phyloP scores from a whole-genome alignment of 164 flowering plant species.

The Vitis labrusca region DNA sequence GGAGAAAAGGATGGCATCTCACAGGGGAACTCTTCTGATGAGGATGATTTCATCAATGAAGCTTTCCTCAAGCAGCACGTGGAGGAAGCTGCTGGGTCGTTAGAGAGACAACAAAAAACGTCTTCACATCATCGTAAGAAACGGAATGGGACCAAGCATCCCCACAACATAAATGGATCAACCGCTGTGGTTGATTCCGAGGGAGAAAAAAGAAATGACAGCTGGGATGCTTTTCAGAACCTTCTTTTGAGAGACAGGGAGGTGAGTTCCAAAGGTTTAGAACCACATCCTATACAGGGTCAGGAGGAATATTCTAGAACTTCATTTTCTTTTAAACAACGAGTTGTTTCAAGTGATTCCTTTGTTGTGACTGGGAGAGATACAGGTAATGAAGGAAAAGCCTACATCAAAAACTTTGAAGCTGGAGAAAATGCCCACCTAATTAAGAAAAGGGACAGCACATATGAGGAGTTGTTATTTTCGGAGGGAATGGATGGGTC shows the following conservation, averaged over 20 bases:
- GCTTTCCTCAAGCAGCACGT: conserved; percentile 64
- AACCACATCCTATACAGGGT: conserved; percentile 19
- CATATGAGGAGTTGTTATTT: conserved; percentile 52
- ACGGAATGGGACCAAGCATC: conserved; percentile 34
- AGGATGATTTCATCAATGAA: conserved; percentile 56
- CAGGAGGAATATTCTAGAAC: conserved; percentile 33
- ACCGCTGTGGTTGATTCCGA: conserved; percentile 24
- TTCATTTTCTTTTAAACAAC: conserved; percentile 21
- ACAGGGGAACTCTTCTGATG: conserved; percentile 50
- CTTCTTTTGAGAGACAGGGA: conserved; percentile 66
- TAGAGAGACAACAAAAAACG: conserved; percentile 55
- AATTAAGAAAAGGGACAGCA: conserved; percentile 30
- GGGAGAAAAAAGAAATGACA: conserved; percentile 41
- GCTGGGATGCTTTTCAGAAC: conserved; percentile 80
- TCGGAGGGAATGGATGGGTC: conserved; percentile 35
- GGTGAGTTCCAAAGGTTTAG: conserved; percentile 18
- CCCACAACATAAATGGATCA: conserved; percentile 14
- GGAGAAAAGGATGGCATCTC: conserved; percentile 41
- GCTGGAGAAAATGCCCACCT: conserved; percentile 28
- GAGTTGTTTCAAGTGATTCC: conserved; percentile 46
- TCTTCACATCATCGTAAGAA: conserved; percentile 41
- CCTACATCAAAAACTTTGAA: conserved; percentile 32
- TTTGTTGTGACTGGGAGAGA: conserved; percentile 42
- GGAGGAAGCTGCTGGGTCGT: conserved; percentile 71
- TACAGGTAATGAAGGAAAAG: conserved; percentile 26